Evolutionary conservation across 192 early-diverging fungal genomes (phyloP).

Genomic region (Helicostylum pulchrum): DNA sequence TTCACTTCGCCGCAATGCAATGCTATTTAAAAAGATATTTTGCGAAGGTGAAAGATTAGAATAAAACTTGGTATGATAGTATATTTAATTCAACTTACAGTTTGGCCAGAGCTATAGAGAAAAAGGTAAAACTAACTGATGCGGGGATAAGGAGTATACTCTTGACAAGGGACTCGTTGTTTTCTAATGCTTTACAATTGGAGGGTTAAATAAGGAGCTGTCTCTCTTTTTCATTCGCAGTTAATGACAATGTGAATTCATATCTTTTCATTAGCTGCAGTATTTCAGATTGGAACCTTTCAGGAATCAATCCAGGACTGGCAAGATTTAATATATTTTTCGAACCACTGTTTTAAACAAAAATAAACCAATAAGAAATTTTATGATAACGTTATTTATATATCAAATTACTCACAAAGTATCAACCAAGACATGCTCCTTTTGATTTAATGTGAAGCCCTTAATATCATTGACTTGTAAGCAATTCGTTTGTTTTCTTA

Average conservation of each 20-base stretch:
- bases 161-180: constrained; percentile 7
- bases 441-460: not conserved
- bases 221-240: constrained; percentile 2
- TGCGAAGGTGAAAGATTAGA: constrained; percentile 6
- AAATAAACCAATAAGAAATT: constrained; percentile 10
- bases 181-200: constrained; percentile 4
- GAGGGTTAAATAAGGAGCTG: constrained; percentile 8
- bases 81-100: constrained; percentile 17
- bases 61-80: constrained; percentile 9
- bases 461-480: constrained; percentile 11
- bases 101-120: constrained; percentile 9
- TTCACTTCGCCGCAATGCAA: too few relatives aligned
- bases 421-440: constrained; percentile 2
- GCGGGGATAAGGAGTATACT: constrained; percentile 10
- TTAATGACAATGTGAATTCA: not conserved
- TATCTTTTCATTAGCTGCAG: constrained; percentile 4
- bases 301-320: constrained; percentile 6
- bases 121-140: constrained; percentile 8
- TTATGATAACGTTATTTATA: constrained; percentile 11
- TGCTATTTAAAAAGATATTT: constrained; percentile 5
- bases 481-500: constrained; percentile 8
- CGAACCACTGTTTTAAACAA: constrained; percentile 7
- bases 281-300: constrained; percentile 11
- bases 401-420: constrained; percentile 9
- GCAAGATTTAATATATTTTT: constrained; percentile 11